Conservation (phyloP, 163 green algal species). For the Prototheca stagnorum region DNA sequence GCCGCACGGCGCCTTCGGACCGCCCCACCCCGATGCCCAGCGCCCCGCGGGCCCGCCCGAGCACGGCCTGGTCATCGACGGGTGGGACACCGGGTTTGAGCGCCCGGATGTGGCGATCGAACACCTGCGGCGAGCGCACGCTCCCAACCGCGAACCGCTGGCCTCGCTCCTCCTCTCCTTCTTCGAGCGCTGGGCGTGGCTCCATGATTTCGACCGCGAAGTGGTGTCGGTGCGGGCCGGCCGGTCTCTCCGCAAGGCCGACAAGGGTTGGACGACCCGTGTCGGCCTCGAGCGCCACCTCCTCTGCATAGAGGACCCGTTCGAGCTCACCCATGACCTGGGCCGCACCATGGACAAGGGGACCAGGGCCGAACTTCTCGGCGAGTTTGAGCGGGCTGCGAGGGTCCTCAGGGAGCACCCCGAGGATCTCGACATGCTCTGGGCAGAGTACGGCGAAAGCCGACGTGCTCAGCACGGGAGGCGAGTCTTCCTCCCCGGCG, state of each 20-base stretch:
- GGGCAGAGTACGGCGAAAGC: no score
- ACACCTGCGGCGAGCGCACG: conserved; percentile 40
- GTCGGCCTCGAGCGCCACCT: conserved; percentile 81
- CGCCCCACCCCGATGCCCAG: no score
- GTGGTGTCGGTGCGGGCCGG: conserved; percentile 61
- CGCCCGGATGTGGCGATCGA: conserved; percentile 39
- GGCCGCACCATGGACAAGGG: conserved; percentile 67
- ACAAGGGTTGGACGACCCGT: conserved; percentile 68
- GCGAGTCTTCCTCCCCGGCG: conserved; percentile 31
- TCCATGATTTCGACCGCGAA: conserved; percentile 66
- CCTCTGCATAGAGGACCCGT: conserved; percentile 58
- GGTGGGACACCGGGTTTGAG: conserved; percentile 53
- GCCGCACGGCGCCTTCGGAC: no score
- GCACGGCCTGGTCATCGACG: background rate
- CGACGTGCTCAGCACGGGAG: no score
- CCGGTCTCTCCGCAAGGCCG: conserved; percentile 39
- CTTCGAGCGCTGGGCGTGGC: conserved; percentile 82
- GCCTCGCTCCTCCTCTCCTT: conserved; percentile 64
- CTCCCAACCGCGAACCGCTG: conserved; percentile 56
- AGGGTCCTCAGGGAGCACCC: conserved; percentile 37
- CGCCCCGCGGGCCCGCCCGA: no score
- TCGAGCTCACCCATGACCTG: conserved; percentile 80
- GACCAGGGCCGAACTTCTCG: conserved; percentile 42
- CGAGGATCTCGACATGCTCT: conserved; percentile 40
- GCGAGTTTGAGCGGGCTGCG: conserved; percentile 66